Percentiles rank a stretch among this genome's conserved stretches.
Evolutionary conservation across 352 stramenopile genomes (phyloP).

Genomic region (Phytophthora tubulina): DNA sequence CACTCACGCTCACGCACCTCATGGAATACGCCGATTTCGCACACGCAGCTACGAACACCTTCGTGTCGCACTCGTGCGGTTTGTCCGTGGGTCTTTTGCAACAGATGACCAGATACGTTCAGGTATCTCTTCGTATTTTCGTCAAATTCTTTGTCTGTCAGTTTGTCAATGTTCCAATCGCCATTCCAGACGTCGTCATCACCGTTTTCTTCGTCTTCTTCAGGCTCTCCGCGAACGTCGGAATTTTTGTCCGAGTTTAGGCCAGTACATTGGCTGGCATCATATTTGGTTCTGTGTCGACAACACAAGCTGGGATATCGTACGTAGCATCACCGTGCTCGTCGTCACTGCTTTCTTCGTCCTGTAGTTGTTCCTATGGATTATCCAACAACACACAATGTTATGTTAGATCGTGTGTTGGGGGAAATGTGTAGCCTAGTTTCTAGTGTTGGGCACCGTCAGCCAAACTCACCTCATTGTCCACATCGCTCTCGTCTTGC

Average conservation of each 20-base stretch:
- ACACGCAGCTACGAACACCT: no score
- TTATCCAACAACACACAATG: background rate
- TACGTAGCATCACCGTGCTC: background rate
- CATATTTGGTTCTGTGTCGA: conserved; percentile 15
- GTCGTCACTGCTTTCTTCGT: background rate
- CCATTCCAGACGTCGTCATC: background rate
- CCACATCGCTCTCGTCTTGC: conserved; percentile 2
- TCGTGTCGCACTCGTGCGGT: no score
- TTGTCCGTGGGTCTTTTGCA: background rate
- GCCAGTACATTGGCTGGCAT: background rate
- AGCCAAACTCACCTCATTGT: conserved; percentile 5
- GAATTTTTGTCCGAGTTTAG: conserved; percentile 18
- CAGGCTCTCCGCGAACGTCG: conserved; percentile 1
- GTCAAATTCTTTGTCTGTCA: conserved; percentile 6
- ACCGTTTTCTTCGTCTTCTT: conserved; percentile 11
- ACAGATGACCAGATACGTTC: conserved; percentile 4
- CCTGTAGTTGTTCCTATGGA: background rate
- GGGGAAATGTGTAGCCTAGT: background rate
- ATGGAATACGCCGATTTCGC: no score
- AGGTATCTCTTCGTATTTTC: background rate
- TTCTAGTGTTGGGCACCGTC: background rate
- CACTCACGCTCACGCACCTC: no score
- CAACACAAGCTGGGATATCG: background rate
- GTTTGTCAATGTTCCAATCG: conserved; percentile 6
- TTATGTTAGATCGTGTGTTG: no score